These are phyloP conservation scores for Styphnolobium japonicum DNA, from an alignment of 306 rosid species.

Conservation along the genomic window DNA sequence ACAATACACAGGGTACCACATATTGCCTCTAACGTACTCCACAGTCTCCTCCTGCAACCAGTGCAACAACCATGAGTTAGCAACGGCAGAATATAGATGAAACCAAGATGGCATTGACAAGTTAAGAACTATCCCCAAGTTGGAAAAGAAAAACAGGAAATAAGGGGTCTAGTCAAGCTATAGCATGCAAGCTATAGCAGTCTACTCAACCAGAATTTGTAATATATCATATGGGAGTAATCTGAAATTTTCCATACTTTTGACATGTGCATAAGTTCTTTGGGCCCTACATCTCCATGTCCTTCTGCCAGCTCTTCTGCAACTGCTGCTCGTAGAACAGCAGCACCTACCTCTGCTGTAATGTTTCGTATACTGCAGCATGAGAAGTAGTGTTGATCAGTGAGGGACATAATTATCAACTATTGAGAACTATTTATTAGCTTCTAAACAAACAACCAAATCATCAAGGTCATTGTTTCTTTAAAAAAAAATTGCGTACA, in stretches of 20 bases:
- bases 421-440: background rate
- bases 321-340: slow-evolving; percentile 77
- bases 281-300: slow-evolving; percentile 55
- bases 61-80: slow-evolving; percentile 15
- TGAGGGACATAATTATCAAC: background rate
- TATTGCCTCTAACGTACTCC: slow-evolving; percentile 47
- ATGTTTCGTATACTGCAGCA: slow-evolving; percentile 72
- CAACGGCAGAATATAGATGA: slow-evolving; percentile 4
- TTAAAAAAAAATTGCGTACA: background rate
- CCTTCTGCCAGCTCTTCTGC: slow-evolving; percentile 86
- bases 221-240: background rate
- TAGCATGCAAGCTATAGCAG: background rate
- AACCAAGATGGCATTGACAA: background rate
- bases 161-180: background rate
- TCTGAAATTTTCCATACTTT: slow-evolving; percentile 51
- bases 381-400: slow-evolving; percentile 8
- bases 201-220: background rate
- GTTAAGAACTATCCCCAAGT: background rate
- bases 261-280: slow-evolving; percentile 72
- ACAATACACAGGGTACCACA: slow-evolving; percentile 88
- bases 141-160: background rate
- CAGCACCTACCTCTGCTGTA: slow-evolving; percentile 91
- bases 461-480: background rate
- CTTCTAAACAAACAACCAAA: background rate
- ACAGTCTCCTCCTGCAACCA: slow-evolving; percentile 71